A percentile compares a stretch with the other conserved stretches of the same genome.
phyloP scores from a whole-genome alignment of 2,329 filamentous ascomycete genomes.

The Aspergillus sp. region DNA sequence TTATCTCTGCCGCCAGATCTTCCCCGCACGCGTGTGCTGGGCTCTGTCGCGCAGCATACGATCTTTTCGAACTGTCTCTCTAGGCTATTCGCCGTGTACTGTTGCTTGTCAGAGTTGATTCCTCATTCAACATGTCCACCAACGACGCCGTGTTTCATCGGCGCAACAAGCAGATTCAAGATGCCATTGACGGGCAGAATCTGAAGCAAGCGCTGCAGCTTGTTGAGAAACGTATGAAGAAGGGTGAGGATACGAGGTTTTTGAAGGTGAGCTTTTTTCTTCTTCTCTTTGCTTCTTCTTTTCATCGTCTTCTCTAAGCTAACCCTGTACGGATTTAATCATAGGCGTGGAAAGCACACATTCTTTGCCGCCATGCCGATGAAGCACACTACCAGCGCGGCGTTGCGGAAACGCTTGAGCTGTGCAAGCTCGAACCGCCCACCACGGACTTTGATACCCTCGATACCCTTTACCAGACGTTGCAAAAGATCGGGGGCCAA shows the following conservation, averaged over 20 bases:
- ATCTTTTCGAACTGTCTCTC: neutral
- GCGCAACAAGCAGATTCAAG: slow-evolving; percentile 46
- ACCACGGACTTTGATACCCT: slow-evolving; percentile 42
- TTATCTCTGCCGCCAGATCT: neutral
- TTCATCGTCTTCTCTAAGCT: neutral
- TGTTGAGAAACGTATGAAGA: slow-evolving; percentile 52
- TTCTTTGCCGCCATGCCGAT: slow-evolving; percentile 38
- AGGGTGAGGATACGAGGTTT: slow-evolving; percentile 44
- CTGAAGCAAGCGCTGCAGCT: slow-evolving; percentile 47
- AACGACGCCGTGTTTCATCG: slow-evolving; percentile 38
- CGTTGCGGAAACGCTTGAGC: slow-evolving; percentile 36
- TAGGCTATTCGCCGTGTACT: neutral
- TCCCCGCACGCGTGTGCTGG: slow-evolving; percentile 20
- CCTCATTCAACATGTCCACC: slow-evolving; percentile 16
- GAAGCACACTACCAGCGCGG: slow-evolving; percentile 39
- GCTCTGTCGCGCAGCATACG: slow-evolving; percentile 19
- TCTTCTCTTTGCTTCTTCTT: neutral
- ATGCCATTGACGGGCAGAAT: slow-evolving; percentile 45
- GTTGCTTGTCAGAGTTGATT: neutral
- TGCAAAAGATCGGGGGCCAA: slow-evolving; percentile 31
- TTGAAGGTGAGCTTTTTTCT: slow-evolving; percentile 26
- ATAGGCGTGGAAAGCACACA: slow-evolving; percentile 41
- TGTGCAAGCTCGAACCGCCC: slow-evolving; percentile 39
- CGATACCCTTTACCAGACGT: slow-evolving; percentile 37
- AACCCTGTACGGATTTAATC: neutral